Base-by-base conservation (phyloP, 352 stramenopile species). In the Pythium insidiosum region DNA sequence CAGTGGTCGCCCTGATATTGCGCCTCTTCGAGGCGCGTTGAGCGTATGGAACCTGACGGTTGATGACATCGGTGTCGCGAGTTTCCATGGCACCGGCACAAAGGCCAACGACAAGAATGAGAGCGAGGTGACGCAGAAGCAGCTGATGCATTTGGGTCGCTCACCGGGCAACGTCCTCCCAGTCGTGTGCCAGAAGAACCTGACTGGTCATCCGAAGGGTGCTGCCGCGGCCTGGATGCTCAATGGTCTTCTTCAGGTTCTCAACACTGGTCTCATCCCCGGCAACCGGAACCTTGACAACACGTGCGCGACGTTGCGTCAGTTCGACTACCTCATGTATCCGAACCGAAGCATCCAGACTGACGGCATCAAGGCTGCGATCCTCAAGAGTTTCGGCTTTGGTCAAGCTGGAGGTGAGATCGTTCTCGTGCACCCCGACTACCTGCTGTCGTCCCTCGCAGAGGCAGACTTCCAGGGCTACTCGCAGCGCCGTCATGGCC, bases 81-180 rank as follows among this genome's bases (percentile, higher is more conserved):
- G 74, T 52, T 93, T 95, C 63, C 67, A 95, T 45, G 80, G 74
- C n/a, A 94, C 81, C 6, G 74, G 79, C 18, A 92, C 80, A 25
- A 92, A 61, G 37, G 74, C 71, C 11, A 95, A 94, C 51, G 83
- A 95, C 58, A 83, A 75, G 66, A 93, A 94, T 37, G 81, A 95
- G 40, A 92, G 78, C 37, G 79, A 89, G 21, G 81, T 95, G 38
- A 87, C 77, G 0, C 78, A 95, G 51, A 87, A 87, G 59, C 78
- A 95, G 45, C 71, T 93, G 40, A 38, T 61, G 50, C 80, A 91
- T 46, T 58, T 94, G 6, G 83, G 80, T 13, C 75, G 83, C 2
- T 80, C 75, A 5, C 30, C 48, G n/a, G 81, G 81, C 22, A 92
- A 94, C 53, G 60, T 74, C 22, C 47, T 94, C 28, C 74, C 75